phyloP scores from a whole-genome alignment of 2,329 filamentous ascomycete species.

The Atkinsonella texensis region DNA sequence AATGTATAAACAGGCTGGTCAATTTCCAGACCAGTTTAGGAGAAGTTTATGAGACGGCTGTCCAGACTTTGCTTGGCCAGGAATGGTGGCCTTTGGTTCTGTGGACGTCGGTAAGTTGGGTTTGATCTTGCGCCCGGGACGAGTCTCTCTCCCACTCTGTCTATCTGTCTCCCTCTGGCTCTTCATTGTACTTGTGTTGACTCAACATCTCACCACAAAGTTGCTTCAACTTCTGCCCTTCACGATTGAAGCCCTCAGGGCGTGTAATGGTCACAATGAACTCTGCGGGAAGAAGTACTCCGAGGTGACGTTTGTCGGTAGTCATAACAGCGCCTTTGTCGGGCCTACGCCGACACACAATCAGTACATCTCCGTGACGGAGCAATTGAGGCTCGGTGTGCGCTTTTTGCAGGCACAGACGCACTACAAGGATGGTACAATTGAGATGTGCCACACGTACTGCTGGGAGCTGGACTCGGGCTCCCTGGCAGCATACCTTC shows the following conservation, averaged over 20 bases:
- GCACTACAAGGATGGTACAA: slow-evolving; percentile 36
- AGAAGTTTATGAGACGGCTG: background rate
- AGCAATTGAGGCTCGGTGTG: slow-evolving; percentile 49
- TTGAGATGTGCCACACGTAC: slow-evolving; percentile 53
- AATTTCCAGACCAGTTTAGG: slow-evolving; percentile 4
- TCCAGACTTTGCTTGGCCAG: slow-evolving; percentile 1
- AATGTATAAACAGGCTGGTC: slow-evolving; percentile 6
- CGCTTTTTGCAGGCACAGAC: slow-evolving; percentile 54
- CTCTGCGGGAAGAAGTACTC: slow-evolving; percentile 47
- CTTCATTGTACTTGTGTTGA: background rate
- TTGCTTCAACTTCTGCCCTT: slow-evolving; percentile 10
- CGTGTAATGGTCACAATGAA: slow-evolving; percentile 45
- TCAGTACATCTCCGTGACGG: slow-evolving; percentile 45
- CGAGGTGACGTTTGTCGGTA: slow-evolving; percentile 47
- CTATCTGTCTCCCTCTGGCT: background rate
- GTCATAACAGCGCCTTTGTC: slow-evolving; percentile 55
- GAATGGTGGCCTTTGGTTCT: slow-evolving; percentile 1
- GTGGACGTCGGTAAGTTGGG: slow-evolving; percentile 4
- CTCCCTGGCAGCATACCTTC: slow-evolving; percentile 40
- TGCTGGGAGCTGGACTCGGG: slow-evolving; percentile 50
- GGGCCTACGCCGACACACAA: slow-evolving; percentile 42
- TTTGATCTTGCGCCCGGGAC: slow-evolving; percentile 3
- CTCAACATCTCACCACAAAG: slow-evolving; percentile 7
- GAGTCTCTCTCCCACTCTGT: background rate
- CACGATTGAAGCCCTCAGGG: slow-evolving; percentile 11